Percentiles rank a stretch among this genome's conserved stretches.
Conservation (phyloP, 2,329 filamentous ascomycete species). For the Alternaria atra region DNA sequence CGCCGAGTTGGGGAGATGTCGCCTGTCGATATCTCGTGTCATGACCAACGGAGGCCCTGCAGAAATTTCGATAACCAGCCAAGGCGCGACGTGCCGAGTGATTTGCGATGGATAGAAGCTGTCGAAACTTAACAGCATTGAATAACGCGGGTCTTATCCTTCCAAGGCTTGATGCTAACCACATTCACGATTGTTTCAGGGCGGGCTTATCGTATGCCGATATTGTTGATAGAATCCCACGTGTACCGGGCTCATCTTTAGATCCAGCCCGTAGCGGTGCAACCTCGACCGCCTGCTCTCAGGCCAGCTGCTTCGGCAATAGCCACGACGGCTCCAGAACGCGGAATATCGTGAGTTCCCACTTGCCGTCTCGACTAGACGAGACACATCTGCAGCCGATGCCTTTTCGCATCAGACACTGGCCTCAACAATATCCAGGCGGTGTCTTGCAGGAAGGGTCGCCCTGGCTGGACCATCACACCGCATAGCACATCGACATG, state of each 20-base stretch:
- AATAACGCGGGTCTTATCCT: conserved; percentile 9
- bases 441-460: conserved; percentile 26
- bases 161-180: conserved; percentile 13
- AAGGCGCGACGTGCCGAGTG: conserved; percentile 15
- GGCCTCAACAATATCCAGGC: conserved; percentile 29
- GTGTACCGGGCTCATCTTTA: conserved; percentile 12
- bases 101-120: conserved; percentile 15
- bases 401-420: conserved; percentile 15
- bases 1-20: conserved; percentile 11
- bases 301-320: conserved; percentile 26
- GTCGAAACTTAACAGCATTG: conserved; percentile 9
- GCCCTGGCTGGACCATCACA: conserved; percentile 34
- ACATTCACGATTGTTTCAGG: conserved; percentile 12
- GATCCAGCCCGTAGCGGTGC: conserved; percentile 32
- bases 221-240: conserved; percentile 12
- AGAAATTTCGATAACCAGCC: conserved; percentile 16
- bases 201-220: conserved; percentile 15
- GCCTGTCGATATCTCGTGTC: conserved; percentile 9
- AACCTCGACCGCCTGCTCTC: conserved; percentile 23
- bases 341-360: conserved; percentile 38
- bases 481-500: conserved; percentile 31
- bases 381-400: conserved; percentile 32
- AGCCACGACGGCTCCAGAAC: conserved; percentile 43
- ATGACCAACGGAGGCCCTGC: conserved; percentile 14
- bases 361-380: conserved; percentile 45